phyloP scores from a whole-genome alignment of 2,329 filamentous ascomycete species.

The Botrytis galanthina region DNA sequence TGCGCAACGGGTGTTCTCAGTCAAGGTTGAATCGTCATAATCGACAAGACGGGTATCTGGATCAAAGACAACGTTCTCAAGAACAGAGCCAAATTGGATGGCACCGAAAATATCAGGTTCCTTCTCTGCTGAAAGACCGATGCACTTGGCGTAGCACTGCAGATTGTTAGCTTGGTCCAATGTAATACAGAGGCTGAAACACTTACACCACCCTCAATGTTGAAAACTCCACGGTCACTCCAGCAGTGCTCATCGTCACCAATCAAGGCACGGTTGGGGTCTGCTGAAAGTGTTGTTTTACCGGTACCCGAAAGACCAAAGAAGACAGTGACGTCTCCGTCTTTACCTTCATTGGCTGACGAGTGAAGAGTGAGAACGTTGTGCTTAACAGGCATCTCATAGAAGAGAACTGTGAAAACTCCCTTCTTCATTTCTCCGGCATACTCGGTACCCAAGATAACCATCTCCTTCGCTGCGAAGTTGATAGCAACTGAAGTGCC shows the following conservation, averaged over 20 bases:
- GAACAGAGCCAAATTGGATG: conserved; percentile 93
- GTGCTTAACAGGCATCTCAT: conserved; percentile 99
- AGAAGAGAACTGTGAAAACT: conserved; percentile 98
- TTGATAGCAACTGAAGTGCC: conserved; percentile 98
- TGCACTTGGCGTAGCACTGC: conserved; percentile 94
- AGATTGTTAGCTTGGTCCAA: conserved; percentile 20
- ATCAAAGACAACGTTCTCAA: conserved; percentile 99
- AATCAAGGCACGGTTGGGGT: conserved; percentile 93
- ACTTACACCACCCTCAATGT: conserved; percentile 84
- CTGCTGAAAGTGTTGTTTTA: conserved; percentile 97
- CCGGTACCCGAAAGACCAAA: conserved; percentile 98
- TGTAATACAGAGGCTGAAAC: neutral
- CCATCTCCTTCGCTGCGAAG: conserved; percentile 99
- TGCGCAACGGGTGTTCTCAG: conserved; percentile 96
- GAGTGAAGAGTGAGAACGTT: conserved; percentile 98
- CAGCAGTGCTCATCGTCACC: conserved; percentile 99
- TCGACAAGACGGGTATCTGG: conserved; percentile 84
- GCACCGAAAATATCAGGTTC: conserved; percentile 97
- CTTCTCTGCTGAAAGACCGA: conserved; percentile 96
- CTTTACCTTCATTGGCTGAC: conserved; percentile 92
- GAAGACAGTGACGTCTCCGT: conserved; percentile 97
- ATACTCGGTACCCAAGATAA: conserved; percentile 98
- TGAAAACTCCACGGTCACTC: conserved; percentile 95
- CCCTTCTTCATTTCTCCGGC: conserved; percentile 98
- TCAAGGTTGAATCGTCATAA: conserved; percentile 92